A percentile compares a stretch with the other conserved stretches of the same genome.
These are phyloP conservation scores for Aureobasidium pullulans DNA, from an alignment of 2,329 filamentous ascomycete species.

Conservation along the genomic window DNA sequence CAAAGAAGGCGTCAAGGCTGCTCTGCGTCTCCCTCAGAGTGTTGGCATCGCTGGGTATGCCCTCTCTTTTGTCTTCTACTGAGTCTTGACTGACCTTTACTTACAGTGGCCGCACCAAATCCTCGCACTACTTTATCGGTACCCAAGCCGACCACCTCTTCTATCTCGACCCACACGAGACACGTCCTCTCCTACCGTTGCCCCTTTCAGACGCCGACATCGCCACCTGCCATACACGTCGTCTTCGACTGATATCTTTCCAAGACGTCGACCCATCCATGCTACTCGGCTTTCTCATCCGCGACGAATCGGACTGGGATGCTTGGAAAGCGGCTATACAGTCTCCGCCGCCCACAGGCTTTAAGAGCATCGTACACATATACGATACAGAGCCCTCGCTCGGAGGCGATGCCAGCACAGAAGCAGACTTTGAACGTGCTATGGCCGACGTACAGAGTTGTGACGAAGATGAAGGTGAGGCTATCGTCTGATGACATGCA, in stretches of 20 bases:
- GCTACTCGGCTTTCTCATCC: constrained; percentile 88
- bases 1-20: constrained; percentile 82
- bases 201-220: constrained; percentile 61
- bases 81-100: not conserved
- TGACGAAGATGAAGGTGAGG: constrained; percentile 53
- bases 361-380: constrained; percentile 72
- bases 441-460: constrained; percentile 81
- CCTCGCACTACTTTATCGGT: constrained; percentile 72
- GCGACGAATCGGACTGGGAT: constrained; percentile 72
- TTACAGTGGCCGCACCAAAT: constrained; percentile 74
- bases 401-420: constrained; percentile 25
- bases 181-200: constrained; percentile 62
- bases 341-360: not conserved
- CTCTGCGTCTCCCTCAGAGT: constrained; percentile 83
- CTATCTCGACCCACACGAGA: constrained; percentile 90
- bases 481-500: constrained; percentile 11
- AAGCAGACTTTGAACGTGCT: constrained; percentile 46
- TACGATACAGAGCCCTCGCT: constrained; percentile 58
- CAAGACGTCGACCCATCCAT: constrained; percentile 97
- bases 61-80: not conserved
- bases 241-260: constrained; percentile 73
- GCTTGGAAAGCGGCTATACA: constrained; percentile 61
- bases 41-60: constrained; percentile 70
- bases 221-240: constrained; percentile 77
- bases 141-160: constrained; percentile 74